Percentiles rank a stretch among this genome's conserved stretches.
These are phyloP conservation scores for Aspergillus bridgeri DNA, from an alignment of 495 filamentous ascomycete species.

Conservation along the genomic window DNA sequence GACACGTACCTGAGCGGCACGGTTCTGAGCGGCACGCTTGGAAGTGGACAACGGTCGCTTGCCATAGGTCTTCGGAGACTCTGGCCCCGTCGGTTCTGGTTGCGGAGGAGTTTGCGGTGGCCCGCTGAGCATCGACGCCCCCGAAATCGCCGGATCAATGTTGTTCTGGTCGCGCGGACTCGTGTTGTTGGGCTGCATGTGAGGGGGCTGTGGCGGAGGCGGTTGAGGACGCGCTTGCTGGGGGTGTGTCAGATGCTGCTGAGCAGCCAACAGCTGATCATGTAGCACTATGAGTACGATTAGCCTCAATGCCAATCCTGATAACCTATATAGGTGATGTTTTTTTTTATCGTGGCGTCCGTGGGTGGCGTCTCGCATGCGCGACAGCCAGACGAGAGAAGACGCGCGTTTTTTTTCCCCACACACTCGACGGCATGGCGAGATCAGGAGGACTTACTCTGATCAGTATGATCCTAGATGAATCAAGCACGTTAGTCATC, in stretches of 20 bases:
- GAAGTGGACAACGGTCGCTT: slow-evolving; percentile 92
- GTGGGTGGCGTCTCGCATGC: background rate
- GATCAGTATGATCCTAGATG: slow-evolving; percentile 49
- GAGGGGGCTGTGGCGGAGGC: slow-evolving; percentile 35
- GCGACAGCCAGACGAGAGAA: background rate
- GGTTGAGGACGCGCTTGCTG: slow-evolving; percentile 37
- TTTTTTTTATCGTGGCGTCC: background rate
- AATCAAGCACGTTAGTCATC: slow-evolving; percentile 12
- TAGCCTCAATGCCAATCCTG: background rate
- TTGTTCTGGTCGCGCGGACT: slow-evolving; percentile 49
- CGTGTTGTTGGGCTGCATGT: slow-evolving; percentile 40
- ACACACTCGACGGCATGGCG: background rate
- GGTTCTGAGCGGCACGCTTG: slow-evolving; percentile 94
- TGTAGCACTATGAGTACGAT: slow-evolving; percentile 42
- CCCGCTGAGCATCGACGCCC: slow-evolving; percentile 37
- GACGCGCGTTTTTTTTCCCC: background rate
- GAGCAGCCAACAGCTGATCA: slow-evolving; percentile 52
- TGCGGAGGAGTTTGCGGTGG: slow-evolving; percentile 38
- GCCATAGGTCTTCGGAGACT: slow-evolving; percentile 49
- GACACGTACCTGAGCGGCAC: slow-evolving; percentile 83
- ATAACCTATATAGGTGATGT: background rate
- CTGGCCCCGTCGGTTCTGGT: slow-evolving; percentile 35
- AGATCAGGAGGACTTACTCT: slow-evolving; percentile 39
- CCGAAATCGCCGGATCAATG: slow-evolving; percentile 53
- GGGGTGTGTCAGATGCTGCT: slow-evolving; percentile 41